Percentiles rank a stretch among this genome's conserved stretches.
Conservation (phyloP, 371 early-diverging fungal species). For the Batkoa obscura region DNA sequence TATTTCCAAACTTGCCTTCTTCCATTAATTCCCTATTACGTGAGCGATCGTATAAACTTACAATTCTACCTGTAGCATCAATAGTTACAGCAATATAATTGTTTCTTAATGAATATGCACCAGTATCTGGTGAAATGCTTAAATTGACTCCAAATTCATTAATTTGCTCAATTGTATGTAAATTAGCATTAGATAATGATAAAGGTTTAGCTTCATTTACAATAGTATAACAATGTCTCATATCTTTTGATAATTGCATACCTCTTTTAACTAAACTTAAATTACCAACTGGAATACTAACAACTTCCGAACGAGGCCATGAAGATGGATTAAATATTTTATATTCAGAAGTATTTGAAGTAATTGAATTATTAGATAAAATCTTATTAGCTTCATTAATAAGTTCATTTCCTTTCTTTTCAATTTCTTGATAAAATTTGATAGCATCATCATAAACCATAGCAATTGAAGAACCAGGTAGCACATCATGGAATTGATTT, state of each 20-base stretch:
- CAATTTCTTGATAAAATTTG: slow-evolving; percentile 24
- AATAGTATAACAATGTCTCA: slow-evolving; percentile 22
- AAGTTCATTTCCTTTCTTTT: slow-evolving; percentile 12
- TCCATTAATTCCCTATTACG: not conserved
- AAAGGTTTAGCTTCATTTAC: too few species aligned
- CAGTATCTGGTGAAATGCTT: not conserved
- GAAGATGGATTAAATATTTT: slow-evolving; percentile 70
- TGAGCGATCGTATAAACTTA: not conserved
- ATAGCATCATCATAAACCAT: slow-evolving; percentile 69
- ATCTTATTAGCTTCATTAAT: slow-evolving; percentile 16
- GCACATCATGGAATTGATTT: slow-evolving; percentile 93
- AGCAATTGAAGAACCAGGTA: slow-evolving; percentile 84
- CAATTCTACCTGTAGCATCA: not conserved
- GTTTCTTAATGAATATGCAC: not conserved
- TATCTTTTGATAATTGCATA: too few species aligned
- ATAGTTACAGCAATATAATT: not conserved
- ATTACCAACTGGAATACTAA: slow-evolving; percentile 22
- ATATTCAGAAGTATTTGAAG: too few species aligned
- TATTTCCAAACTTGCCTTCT: not conserved
- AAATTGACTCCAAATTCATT: too few species aligned
- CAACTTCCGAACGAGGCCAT: slow-evolving; percentile 53
- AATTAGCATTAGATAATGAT: too few species aligned
- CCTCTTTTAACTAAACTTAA: slow-evolving; percentile 10
- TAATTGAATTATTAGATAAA: too few species aligned
- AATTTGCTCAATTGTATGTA: not conserved